Evolutionary conservation across 2,329 filamentous ascomycete species (phyloP), one percentile per base, ranked within the genome.

Genomic region (Fusarium sp.): DNA sequence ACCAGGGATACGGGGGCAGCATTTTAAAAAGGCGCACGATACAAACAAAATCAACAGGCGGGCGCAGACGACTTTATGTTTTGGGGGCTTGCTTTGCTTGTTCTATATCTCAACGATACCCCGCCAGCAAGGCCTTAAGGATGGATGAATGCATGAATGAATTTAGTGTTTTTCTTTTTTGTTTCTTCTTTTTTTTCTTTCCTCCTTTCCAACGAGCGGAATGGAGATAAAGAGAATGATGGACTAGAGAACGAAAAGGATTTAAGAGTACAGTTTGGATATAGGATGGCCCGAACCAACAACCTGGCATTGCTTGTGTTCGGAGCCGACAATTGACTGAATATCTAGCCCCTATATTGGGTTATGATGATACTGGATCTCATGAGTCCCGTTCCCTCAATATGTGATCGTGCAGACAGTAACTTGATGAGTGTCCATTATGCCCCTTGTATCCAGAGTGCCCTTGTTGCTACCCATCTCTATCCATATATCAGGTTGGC

Each of bases 61-160:
- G 68, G 70, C 72, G 72, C 72, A 74, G 68, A 74, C 70, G 68
- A 73, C 66, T 73, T 68, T 66, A 67, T 71, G 66, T 72, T 71
- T 75, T 69, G 62, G 68, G 71, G 67, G 71, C 72, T 71, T 74
- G 73, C 70, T 74, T 75, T 76, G 75, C 74, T 77, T 76, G 69
- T 72, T 74, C 70, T 74, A 77, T 72, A 78, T 78, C 77, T 78
- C 77, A 78, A 78, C 77, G 77, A 78, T 78, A 78, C 77, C 77
- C 77, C 76, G 76, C 72, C 71, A 70, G 71, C 66, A 70, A 74
- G 72, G 72, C 72, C 72, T 63, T 72, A 72, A 68, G 72, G 70
- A 74, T 73, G 72, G 65, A 72, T 59, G 67, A 71, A 71, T 69
- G 69, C 69, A 71, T 66, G 69, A 60, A 26, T 69, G 57, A 51